phyloP scores from a whole-genome alignment of 306 rosid genomes.

The Prunus mume region DNA sequence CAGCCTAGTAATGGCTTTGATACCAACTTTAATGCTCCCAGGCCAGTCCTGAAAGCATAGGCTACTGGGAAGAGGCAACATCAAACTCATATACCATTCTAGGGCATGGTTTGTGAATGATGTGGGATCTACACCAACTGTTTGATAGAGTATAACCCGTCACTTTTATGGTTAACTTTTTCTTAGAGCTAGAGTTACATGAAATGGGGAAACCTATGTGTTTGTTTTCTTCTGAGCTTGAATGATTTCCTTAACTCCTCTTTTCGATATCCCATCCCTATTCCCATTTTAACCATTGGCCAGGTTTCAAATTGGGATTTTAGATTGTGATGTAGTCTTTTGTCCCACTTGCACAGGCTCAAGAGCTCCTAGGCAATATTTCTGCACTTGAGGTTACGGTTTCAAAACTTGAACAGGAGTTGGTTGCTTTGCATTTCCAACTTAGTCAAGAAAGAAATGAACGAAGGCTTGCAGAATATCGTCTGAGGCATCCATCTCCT shows the following conservation, averaged over 20 bases:
- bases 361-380: constrained; percentile 56
- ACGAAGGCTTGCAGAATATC: constrained; percentile 68
- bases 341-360: constrained; percentile 38
- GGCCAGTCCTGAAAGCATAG: not conserved
- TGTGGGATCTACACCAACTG: not conserved
- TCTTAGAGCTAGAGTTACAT: not conserved
- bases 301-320: not conserved
- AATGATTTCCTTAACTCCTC: not conserved
- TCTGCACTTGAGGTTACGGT: constrained; percentile 48
- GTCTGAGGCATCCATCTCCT: constrained; percentile 49
- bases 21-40: not conserved
- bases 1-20: not conserved
- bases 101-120: not conserved
- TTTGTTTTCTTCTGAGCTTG: not conserved
- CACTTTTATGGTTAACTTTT: not conserved
- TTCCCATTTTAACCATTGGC: not conserved
- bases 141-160: not conserved
- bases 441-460: constrained; percentile 84
- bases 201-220: not conserved
- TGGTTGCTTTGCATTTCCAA: constrained; percentile 68
- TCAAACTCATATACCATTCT: not conserved
- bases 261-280: not conserved
- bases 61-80: not conserved
- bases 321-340: not conserved
- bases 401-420: constrained; percentile 56